Base-by-base conservation (phyloP, 176 grass and related monocot species). In the Aegilops speltoides region DNA sequence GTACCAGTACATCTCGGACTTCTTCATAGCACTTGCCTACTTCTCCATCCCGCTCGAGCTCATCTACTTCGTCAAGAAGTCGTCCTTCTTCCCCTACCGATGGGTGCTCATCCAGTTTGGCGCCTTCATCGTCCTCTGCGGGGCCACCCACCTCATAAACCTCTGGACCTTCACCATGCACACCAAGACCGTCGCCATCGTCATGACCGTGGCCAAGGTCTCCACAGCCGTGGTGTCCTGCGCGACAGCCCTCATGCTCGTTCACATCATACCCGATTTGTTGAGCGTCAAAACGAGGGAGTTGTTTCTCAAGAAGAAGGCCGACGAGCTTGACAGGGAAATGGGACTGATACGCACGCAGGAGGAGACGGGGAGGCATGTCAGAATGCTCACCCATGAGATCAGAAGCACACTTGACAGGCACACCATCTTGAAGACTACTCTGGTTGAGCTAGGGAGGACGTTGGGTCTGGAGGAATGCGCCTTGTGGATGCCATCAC, bases 341-440 rank as follows among this genome's bases (percentile, higher is more conserved):
- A 94, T 94, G 92, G 89, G 92, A 10, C 59, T 91, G 13, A 94
- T 94, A 78, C 86, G 89, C 3, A 91, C 87, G 1, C 92, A 94
- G 48, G 92, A 94, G 68, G 92, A 94, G 84, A 94, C 89, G 8
- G 92, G 92, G 23, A 74, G 92, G 54, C 92, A 94, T 64, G 89
- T 94, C 37, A 82, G 92, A n/a, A 94, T 94, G 92, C 88, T 94
- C 82, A 94, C 92, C 13, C 92, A 94, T 76, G 92, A 94, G 89
- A 94, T 94, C 48, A 79, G 92, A 48, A 94, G 92, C 43, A 91
- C 89, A 52, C 84, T 94, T 22, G 92, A 94, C 46, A 86, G 92
- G 26, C 92, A 94, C 66, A 94, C 92, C 7, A 94, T 94, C 80
- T 67, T 94, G 14, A 94, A 85, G 83, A 94, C 92, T 4, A 94